Evolutionary conservation across 352 stramenopile genomes (phyloP).

Genomic region (Phytophthora sp.): DNA sequence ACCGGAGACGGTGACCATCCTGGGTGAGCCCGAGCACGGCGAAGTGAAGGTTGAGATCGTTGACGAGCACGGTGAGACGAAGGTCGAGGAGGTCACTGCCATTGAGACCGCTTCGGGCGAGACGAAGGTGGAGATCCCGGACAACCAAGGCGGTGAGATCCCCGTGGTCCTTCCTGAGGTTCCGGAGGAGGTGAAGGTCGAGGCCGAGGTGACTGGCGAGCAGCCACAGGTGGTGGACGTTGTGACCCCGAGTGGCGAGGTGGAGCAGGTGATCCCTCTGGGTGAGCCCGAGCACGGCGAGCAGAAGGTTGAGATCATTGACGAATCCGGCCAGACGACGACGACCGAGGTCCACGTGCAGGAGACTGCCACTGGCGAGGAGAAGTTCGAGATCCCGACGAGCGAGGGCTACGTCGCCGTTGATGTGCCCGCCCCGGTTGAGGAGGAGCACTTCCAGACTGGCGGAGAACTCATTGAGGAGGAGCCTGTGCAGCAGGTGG

Average conservation of each 20-base stretch:
- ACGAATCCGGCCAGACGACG: background rate
- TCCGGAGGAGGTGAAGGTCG: background rate
- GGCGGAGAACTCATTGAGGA: too few species aligned
- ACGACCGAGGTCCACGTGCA: background rate
- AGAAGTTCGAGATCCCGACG: background rate
- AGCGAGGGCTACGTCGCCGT: background rate
- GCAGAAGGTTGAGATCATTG: background rate
- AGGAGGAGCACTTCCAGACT: too few species aligned
- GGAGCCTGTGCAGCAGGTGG: slow-evolving; percentile 11
- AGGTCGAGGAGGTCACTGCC: background rate
- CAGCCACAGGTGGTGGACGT: background rate
- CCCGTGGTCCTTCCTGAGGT: background rate
- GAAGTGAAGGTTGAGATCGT: background rate
- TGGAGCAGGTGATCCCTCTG: slow-evolving; percentile 1
- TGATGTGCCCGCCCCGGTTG: background rate
- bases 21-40: background rate
- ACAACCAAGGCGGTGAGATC: background rate
- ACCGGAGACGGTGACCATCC: background rate
- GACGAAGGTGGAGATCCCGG: too few species aligned
- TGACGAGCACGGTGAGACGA: background rate
- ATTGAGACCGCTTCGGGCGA: background rate
- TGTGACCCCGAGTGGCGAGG: background rate
- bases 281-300: slow-evolving; percentile 4
- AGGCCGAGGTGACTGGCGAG: background rate
- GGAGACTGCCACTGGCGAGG: background rate